These are phyloP conservation scores for Fusarium duplospermum DNA, from an alignment of 2,329 filamentous ascomycete genomes.

Conservation along the genomic window DNA sequence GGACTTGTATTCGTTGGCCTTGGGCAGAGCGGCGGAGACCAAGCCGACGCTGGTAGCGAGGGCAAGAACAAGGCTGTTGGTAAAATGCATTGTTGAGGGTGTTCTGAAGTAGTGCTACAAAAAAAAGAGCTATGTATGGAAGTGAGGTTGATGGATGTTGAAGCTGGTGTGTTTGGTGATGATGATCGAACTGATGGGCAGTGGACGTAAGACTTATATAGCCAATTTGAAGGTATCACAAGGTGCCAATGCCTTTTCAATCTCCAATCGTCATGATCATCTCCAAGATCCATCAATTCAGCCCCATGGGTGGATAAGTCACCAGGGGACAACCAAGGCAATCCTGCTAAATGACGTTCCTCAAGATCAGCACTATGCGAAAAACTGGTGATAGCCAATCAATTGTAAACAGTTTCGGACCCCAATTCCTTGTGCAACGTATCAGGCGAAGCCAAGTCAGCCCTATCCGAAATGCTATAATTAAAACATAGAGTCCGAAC, in stretches of 20 bases:
- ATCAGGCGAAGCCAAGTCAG: background rate
- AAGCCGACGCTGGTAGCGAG: conserved; percentile 8
- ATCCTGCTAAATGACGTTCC: background rate
- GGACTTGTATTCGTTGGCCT: conserved; percentile 22
- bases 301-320: background rate
- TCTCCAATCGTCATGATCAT: background rate
- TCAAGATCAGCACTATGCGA: background rate
- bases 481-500: background rate
- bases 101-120: fast-evolving
- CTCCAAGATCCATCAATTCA: background rate
- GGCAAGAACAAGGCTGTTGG: conserved; percentile 9
- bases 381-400: background rate
- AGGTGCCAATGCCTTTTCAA: background rate
- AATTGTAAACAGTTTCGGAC: background rate
- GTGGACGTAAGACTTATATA: background rate
- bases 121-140: background rate
- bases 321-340: background rate
- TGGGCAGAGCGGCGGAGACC: conserved; percentile 10
- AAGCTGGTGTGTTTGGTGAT: background rate
- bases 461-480: background rate
- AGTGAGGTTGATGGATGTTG: background rate
- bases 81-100: conserved; percentile 12
- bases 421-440: background rate
- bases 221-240: background rate
- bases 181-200: background rate